Conservation (phyloP, 192 early-diverging fungal genomes). For the Coemansia sp. region DNA sequence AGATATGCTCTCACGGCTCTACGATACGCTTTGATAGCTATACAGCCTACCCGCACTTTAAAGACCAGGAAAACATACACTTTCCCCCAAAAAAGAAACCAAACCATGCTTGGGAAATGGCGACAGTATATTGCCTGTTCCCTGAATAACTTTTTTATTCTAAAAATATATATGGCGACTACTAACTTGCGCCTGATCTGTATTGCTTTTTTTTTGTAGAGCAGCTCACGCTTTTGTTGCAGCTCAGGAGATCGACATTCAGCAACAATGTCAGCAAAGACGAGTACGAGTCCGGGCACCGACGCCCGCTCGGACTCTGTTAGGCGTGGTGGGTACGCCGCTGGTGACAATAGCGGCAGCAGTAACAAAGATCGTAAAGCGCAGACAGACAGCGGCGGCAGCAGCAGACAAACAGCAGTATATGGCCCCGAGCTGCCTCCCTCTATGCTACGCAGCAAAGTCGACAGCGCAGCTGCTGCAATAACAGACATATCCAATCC, state of each 20-base stretch:
- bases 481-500: neutral
- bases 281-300: neutral
- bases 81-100: too few relatives aligned
- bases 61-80: too few relatives aligned
- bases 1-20: too few relatives aligned
- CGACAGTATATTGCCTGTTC: too few relatives aligned
- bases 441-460: slow-evolving; percentile 37
- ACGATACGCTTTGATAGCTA: too few relatives aligned
- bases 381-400: neutral
- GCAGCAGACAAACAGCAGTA: slow-evolving; percentile 14
- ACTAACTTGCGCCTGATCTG: too few relatives aligned
- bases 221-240: neutral
- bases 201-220: neutral
- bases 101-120: too few relatives aligned
- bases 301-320: slow-evolving; percentile 4
- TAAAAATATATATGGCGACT: too few relatives aligned
- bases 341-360: neutral
- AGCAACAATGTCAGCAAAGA: slow-evolving; percentile 3
- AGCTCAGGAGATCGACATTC: neutral
- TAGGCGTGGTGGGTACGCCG: neutral
- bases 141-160: too few relatives aligned
- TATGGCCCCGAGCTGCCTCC: slow-evolving; percentile 50
- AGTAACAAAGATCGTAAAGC: neutral
- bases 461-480: neutral
- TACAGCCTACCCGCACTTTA: too few relatives aligned